These are phyloP conservation scores for Rhododendron griersonianum DNA, from an alignment of 148 eudicot species.

Conservation along the genomic window DNA sequence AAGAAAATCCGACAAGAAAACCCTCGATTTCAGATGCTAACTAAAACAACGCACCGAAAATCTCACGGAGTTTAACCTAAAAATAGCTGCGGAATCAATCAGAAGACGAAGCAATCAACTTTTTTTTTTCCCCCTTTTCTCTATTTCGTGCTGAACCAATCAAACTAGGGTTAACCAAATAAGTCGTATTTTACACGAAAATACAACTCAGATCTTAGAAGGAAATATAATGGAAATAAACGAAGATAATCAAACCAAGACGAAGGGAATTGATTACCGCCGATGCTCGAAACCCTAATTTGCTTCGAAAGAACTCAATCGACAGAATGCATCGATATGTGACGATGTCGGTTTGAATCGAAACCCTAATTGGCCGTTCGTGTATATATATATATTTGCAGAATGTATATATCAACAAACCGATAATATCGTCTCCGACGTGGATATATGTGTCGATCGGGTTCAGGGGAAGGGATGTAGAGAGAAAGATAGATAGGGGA, in stretches of 20 bases:
- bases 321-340: neutral
- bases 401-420: neutral
- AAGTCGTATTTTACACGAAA: conserved; percentile 7
- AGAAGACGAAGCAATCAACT: conserved; percentile 10
- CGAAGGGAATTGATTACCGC: neutral
- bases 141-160: conserved; percentile 2
- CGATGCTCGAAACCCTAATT: conserved; percentile 26
- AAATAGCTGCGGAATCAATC: conserved; percentile 11
- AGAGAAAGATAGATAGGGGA: neutral
- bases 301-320: conserved; percentile 16
- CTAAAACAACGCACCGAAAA: conserved; percentile 78
- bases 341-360: neutral
- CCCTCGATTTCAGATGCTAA: conserved; percentile 82
- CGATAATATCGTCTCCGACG: conserved; percentile 5
- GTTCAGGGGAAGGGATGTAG: neutral
- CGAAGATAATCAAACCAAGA: neutral
- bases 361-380: neutral
- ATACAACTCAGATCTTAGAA: neutral
- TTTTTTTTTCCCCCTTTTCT: neutral
- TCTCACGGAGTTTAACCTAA: conserved; percentile 53
- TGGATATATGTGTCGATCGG: conserved; percentile 14
- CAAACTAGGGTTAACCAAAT: conserved; percentile 17
- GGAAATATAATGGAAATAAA: neutral
- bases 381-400: neutral
- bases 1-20: conserved; percentile 29